A percentile compares a stretch with the other conserved stretches of the same genome.
Evolutionary conservation across 345 rosid genomes (phyloP).

Genomic region (Theobroma cacao): DNA sequence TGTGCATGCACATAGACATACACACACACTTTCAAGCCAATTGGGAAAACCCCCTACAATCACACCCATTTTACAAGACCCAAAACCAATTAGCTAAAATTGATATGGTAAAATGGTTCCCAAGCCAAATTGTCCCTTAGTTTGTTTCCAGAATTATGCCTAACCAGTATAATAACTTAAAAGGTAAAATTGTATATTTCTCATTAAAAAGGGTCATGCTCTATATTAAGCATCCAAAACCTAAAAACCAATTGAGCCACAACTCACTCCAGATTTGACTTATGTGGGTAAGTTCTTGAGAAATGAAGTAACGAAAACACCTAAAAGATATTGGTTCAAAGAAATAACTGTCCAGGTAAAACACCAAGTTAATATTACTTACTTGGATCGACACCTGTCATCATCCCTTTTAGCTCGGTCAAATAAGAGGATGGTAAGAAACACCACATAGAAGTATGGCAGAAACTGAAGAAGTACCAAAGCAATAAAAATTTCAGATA

Average conservation of each 20-base stretch:
- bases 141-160: background rate
- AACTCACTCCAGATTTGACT: background rate
- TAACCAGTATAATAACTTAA: background rate
- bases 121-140: background rate
- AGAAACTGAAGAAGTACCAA: conserved; percentile 53
- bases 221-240: background rate
- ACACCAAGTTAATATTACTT: conserved; percentile 31
- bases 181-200: background rate
- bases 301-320: background rate
- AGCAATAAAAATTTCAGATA: conserved; percentile 12
- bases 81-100: background rate
- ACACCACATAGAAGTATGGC: conserved; percentile 88
- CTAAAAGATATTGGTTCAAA: background rate
- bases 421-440: conserved; percentile 82
- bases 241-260: background rate
- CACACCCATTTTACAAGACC: too few species aligned
- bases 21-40: too few species aligned
- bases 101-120: background rate
- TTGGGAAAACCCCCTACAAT: too few species aligned
- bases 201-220: background rate
- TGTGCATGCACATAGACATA: too few species aligned
- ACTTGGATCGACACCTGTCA: conserved; percentile 93
- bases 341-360: background rate
- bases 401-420: conserved; percentile 98
- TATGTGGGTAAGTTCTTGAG: background rate